A percentile compares a stretch with the other conserved stretches of the same genome.
phyloP scores from a whole-genome alignment of 768 basidiomycete species.

The Fibroporia radiculosa region DNA sequence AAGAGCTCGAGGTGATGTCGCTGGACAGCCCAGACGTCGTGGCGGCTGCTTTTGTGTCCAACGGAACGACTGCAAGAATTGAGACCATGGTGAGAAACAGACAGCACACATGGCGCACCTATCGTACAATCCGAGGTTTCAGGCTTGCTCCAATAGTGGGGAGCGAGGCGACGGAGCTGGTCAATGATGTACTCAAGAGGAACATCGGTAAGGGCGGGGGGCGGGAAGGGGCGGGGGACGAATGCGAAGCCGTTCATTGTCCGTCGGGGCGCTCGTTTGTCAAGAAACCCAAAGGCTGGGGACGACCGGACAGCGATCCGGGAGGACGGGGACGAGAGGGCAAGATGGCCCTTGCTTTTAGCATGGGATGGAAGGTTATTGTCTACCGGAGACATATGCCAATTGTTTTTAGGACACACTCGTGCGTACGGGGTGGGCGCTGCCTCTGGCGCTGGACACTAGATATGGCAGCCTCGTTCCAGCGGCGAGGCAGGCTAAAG shows the following conservation, averaged over 20 bases:
- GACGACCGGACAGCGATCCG: slow-evolving; percentile 5
- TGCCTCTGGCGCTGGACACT: slow-evolving; percentile 6
- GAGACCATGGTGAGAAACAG: slow-evolving; percentile 1
- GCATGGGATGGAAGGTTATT: slow-evolving; percentile 11
- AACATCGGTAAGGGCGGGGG: slow-evolving; percentile 51
- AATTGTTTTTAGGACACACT: slow-evolving; percentile 13
- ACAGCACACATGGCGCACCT: slow-evolving; percentile 30
- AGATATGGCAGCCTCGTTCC: slow-evolving; percentile 16
- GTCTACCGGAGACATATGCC: slow-evolving; percentile 18
- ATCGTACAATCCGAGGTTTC: slow-evolving; percentile 77
- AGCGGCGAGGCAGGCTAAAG: slow-evolving; percentile 13
- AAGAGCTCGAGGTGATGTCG: neutral
- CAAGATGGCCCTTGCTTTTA: slow-evolving; percentile 2
- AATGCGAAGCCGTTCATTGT: slow-evolving; percentile 31
- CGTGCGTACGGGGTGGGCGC: slow-evolving; percentile 3
- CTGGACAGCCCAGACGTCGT: neutral
- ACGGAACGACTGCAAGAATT: slow-evolving; percentile 18
- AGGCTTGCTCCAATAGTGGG: slow-evolving; percentile 65
- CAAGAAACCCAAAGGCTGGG: slow-evolving; percentile 8
- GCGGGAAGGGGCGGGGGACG: slow-evolving; percentile 54
- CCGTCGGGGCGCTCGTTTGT: slow-evolving; percentile 14
- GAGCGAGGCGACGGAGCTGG: slow-evolving; percentile 59
- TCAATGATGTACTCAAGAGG: slow-evolving; percentile 68
- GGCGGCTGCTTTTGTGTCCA: slow-evolving; percentile 12
- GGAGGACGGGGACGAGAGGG: slow-evolving; percentile 1